phyloP scores from a whole-genome alignment of 2,329 filamentous ascomycete genomes.

The Verticillium nubilum region DNA sequence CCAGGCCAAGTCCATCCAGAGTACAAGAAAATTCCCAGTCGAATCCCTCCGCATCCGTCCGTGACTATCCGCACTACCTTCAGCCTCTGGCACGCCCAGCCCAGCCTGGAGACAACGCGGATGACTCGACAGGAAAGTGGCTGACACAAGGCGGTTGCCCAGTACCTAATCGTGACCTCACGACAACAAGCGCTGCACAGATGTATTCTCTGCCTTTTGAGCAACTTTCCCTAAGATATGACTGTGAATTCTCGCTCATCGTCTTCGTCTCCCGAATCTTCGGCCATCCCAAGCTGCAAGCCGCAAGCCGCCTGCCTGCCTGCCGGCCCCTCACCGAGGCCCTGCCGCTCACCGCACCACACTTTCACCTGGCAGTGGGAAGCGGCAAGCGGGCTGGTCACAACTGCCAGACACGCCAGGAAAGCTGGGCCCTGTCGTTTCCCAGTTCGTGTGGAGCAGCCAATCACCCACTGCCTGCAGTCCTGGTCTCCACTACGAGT shows the following conservation, averaged over 20 bases:
- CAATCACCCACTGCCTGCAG: constrained; percentile 1
- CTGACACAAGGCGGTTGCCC: background rate
- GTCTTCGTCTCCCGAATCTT: background rate
- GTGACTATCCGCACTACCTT: background rate
- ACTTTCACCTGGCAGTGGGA: background rate
- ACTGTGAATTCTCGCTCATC: no score
- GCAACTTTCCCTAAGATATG: no score
- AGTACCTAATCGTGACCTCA: background rate
- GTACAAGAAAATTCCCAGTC: background rate
- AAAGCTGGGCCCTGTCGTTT: background rate
- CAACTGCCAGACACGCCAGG: background rate
- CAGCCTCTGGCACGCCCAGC: background rate
- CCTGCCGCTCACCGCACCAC: background rate
- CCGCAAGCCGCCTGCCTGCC: no score
- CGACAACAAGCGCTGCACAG: background rate
- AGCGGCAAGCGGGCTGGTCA: background rate
- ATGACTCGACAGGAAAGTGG: background rate
- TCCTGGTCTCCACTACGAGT: background rate
- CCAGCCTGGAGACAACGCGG: background rate
- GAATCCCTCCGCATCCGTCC: background rate
- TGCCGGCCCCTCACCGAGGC: background rate
- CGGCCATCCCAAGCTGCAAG: background rate
- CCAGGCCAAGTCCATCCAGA: background rate
- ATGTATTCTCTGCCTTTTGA: no score
- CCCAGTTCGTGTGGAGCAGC: constrained; percentile 2